Base-by-base conservation (phyloP, 352 stramenopile genomes). In the Globisporangium yorkense region DNA sequence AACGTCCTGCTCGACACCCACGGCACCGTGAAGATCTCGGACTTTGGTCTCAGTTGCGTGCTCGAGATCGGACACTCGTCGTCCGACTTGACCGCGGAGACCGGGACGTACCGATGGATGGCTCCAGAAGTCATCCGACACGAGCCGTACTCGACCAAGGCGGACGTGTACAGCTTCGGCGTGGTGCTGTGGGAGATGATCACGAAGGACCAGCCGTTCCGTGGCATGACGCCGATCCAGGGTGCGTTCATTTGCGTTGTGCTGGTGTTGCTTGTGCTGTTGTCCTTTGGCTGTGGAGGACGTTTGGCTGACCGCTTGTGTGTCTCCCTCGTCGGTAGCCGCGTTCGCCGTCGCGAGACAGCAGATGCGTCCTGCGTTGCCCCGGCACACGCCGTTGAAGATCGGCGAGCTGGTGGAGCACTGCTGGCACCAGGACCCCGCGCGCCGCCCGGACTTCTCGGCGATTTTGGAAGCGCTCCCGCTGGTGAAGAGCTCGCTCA, bases 91-190 rank as follows among this genome's bases (percentile, higher is more conserved):
- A 96, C 86, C 3, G 86, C 86, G 10, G 84, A 96, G 67, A 94
- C 86, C 20, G 86, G 86, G 40, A 96, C 86, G n/a, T 96, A 96
- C 62, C 78, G 95, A 39, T 98, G 96, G 80, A 98, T 98, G 93
- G 92, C 93, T 12, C 93, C 93, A 0, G 91, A 98, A 58, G 94
- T 98, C 10, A 97, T 97, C 46, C 88, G 93, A 9, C 88, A 93
- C 61, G 77, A 93, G 58, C 92, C 92, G 15, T 98, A 98, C 71
- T 97, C 95, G 51, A 94, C 80, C 57, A 97, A 97, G 63, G 92
- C 88, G 3, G 95, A 98, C 71, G 92, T 98, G 13, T 98, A 97
- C 74, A 97, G 89, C 43, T 98, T 96, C 68, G 93, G 82, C 31
- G 81, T 96, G 21, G 83, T 94, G 56, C 61, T 94, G 33, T 94